Conservation (phyloP, 2,329 filamentous ascomycete genomes). For the Pseudogymnoascus sp. region DNA sequence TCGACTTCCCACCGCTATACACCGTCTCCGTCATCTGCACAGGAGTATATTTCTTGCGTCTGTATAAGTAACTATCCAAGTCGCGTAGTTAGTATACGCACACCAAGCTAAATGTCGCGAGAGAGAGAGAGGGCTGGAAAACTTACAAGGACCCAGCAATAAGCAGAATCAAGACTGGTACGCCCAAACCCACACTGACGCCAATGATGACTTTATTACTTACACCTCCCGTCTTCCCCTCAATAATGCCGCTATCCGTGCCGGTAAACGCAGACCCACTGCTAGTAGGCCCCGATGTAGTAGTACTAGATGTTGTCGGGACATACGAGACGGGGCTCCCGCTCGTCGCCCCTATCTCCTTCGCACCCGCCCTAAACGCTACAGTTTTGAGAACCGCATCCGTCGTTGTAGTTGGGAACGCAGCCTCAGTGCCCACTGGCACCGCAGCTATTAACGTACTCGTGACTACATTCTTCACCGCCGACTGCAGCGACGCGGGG, state of each 20-base stretch:
- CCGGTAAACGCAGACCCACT: background rate
- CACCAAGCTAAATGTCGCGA: no score
- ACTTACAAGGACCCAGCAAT: constrained; percentile 20
- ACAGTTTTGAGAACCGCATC: constrained; percentile 28
- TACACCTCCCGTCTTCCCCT: constrained; percentile 28
- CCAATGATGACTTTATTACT: constrained; percentile 41
- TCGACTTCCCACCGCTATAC: background rate
- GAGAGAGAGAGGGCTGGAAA: background rate
- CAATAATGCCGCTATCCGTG: constrained; percentile 13
- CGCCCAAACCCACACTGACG: constrained; percentile 38
- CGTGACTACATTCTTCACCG: constrained; percentile 30
- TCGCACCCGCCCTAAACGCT: constrained; percentile 35
- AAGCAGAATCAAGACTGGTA: constrained; percentile 31
- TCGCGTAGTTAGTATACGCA: background rate
- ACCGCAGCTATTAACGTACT: constrained; percentile 36
- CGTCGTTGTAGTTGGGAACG: constrained; percentile 33
- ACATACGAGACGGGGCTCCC: constrained; percentile 39
- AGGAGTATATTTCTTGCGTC: background rate
- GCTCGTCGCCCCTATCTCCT: constrained; percentile 31
- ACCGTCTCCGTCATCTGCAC: background rate
- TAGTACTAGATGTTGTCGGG: constrained; percentile 26
- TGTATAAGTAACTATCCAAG: background rate
- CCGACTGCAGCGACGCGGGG: constrained; percentile 41
- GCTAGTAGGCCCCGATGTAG: background rate
- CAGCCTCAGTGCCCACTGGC: constrained; percentile 29